A percentile compares a stretch with the other conserved stretches of the same genome.
These are phyloP conservation scores for Pichia sp. DNA, from an alignment of 1,139 yeast genomes.

Conservation along the genomic window DNA sequence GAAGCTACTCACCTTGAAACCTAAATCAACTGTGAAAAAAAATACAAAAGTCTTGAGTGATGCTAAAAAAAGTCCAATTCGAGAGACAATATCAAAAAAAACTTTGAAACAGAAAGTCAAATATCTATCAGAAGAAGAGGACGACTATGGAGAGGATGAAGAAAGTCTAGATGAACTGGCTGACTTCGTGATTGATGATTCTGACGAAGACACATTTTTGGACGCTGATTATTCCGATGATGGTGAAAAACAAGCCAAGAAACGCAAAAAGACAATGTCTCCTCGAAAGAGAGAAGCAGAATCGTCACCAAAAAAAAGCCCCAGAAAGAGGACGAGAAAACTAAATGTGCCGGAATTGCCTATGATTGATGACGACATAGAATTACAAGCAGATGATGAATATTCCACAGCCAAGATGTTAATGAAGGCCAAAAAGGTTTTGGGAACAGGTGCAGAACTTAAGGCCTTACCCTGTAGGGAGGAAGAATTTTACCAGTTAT, in stretches of 20 bases:
- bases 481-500: slow-evolving; percentile 72
- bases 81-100: background rate
- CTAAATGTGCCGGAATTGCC: slow-evolving; percentile 18
- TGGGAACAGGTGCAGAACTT: slow-evolving; percentile 64
- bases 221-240: background rate
- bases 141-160: slow-evolving; percentile 13
- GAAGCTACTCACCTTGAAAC: slow-evolving; percentile 32
- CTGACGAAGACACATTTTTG: background rate
- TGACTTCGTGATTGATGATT: background rate
- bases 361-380: slow-evolving; percentile 16
- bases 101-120: background rate
- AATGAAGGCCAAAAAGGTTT: slow-evolving; percentile 50
- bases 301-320: slow-evolving; percentile 24
- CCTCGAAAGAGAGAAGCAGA: background rate
- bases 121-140: slow-evolving; percentile 1
- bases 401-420: slow-evolving; percentile 34
- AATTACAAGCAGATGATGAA: slow-evolving; percentile 13
- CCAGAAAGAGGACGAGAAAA: slow-evolving; percentile 26
- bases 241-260: background rate
- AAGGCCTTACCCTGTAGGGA: slow-evolving; percentile 83
- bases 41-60: background rate
- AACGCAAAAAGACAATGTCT: too few relatives aligned
- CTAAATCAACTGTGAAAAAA: slow-evolving; percentile 20
- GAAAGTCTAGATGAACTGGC: slow-evolving; percentile 7
- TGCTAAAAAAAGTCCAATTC: background rate